These are phyloP conservation scores for Podosphaera fusca DNA, from an alignment of 2,329 filamentous ascomycete genomes.

Conservation along the genomic window DNA sequence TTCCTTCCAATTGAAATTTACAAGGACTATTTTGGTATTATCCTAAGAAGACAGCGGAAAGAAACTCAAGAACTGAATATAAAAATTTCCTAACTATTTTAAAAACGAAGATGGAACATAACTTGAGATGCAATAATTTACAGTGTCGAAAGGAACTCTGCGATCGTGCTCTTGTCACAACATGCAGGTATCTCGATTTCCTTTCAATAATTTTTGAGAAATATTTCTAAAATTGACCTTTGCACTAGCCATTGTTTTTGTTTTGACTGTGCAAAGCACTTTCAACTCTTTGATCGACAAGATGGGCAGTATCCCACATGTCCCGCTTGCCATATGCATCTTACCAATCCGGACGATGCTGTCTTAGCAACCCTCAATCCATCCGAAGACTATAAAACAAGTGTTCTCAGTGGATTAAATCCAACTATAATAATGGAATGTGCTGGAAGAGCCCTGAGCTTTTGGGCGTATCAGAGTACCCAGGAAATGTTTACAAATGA, in stretches of 20 bases:
- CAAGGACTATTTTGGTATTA: too few relatives aligned
- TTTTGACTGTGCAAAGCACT: conserved; percentile 40
- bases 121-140: conserved; percentile 56
- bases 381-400: conserved; percentile 75
- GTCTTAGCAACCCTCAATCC: conserved; percentile 50
- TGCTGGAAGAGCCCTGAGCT: conserved; percentile 52
- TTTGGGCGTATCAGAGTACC: conserved; percentile 69
- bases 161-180: conserved; percentile 61
- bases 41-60: not conserved
- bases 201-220: not conserved
- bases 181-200: conserved; percentile 43
- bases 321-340: conserved; percentile 48
- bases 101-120: conserved; percentile 40
- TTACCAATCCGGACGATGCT: conserved; percentile 53
- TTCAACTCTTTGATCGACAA: conserved; percentile 32
- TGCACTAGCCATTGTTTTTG: conserved; percentile 61
- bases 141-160: conserved; percentile 49
- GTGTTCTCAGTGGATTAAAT: conserved; percentile 58
- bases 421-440: conserved; percentile 73
- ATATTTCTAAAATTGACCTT: conserved; percentile 4
- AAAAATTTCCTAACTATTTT: not conserved
- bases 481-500: conserved; percentile 46
- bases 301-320: conserved; percentile 33
- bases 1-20: too few relatives aligned
- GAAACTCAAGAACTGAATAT: not conserved